Conservation (phyloP, 352 stramenopile genomes). For the Phytopythium vexans region DNA sequence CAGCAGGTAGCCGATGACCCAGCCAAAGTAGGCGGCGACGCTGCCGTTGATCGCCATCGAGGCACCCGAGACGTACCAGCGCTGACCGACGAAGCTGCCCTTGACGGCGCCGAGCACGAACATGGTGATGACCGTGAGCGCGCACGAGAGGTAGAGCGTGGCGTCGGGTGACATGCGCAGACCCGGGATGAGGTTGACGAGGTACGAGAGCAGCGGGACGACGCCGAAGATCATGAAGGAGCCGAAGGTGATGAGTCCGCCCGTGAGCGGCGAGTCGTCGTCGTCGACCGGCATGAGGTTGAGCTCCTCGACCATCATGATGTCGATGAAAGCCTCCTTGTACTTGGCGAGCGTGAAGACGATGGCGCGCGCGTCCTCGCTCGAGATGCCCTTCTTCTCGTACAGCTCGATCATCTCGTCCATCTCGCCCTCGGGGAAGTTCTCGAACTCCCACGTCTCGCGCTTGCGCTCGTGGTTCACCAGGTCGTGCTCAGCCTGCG, state of each 20-base stretch:
- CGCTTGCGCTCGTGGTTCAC: slow-evolving; percentile 90
- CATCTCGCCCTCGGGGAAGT: slow-evolving; percentile 95
- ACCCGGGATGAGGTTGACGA: slow-evolving; percentile 80
- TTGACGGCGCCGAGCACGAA: slow-evolving; percentile 94
- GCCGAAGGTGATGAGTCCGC: slow-evolving; percentile 86
- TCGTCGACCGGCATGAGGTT: slow-evolving; percentile 93
- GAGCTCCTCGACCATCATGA: slow-evolving; percentile 97
- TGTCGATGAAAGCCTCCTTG: slow-evolving; percentile 96
- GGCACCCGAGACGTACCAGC: slow-evolving; percentile 58
- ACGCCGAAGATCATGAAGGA: slow-evolving; percentile 91
- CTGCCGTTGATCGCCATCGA: slow-evolving; percentile 82
- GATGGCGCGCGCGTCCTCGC: slow-evolving; percentile 87
- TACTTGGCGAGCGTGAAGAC: slow-evolving; percentile 96
- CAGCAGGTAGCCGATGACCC: slow-evolving; percentile 81
- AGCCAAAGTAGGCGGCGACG: slow-evolving; percentile 67
- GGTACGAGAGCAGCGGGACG: slow-evolving; percentile 93
- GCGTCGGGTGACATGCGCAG: slow-evolving; percentile 54
- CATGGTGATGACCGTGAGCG: slow-evolving; percentile 91
- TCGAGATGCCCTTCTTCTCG: slow-evolving; percentile 87
- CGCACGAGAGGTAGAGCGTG: slow-evolving; percentile 91
- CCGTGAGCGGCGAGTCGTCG: slow-evolving; percentile 84
- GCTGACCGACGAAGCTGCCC: slow-evolving; percentile 76
- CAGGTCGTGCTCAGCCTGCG: slow-evolving; percentile 92
- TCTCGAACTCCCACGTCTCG: slow-evolving; percentile 95
- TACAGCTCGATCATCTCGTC: slow-evolving; percentile 97